A percentile compares a stretch with the other conserved stretches of the same genome.
These are phyloP conservation scores for Camellia granthamiana DNA, from an alignment of 148 eudicot genomes.

Conservation along the genomic window DNA sequence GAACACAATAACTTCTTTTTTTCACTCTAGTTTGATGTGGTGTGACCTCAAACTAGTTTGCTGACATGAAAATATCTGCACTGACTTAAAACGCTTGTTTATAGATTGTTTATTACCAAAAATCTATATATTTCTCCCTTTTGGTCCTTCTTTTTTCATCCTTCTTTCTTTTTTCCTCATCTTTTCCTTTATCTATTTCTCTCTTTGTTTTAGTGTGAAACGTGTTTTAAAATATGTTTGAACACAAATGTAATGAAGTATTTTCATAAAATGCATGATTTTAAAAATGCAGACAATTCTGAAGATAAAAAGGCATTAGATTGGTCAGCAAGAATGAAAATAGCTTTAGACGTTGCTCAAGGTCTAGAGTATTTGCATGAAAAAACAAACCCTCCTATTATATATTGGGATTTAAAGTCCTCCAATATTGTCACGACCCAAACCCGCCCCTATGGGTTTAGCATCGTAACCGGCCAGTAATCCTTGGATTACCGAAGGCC, in stretches of 20 bases:
- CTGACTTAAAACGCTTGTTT: background rate
- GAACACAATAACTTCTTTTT: background rate
- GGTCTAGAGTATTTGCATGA: constrained; percentile 67
- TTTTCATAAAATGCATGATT: background rate
- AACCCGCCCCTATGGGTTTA: too few species aligned
- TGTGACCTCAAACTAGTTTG: background rate
- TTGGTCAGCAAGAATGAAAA: constrained; percentile 68
- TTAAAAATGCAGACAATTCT: constrained; percentile 2
- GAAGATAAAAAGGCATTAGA: constrained; percentile 34
- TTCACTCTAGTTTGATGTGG: background rate
- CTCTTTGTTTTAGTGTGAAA: too few species aligned
- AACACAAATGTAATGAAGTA: background rate
- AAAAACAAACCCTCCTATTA: constrained; percentile 49
- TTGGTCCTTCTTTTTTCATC: background rate
- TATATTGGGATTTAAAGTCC: constrained; percentile 57
- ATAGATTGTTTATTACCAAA: background rate
- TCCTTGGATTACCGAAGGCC: too few species aligned
- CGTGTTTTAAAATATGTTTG: background rate
- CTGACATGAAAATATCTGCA: background rate
- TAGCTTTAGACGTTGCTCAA: constrained; percentile 55
- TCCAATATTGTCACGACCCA: too few species aligned
- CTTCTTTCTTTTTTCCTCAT: background rate
- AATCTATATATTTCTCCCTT: background rate
- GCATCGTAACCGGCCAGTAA: too few species aligned
- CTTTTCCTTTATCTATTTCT: background rate